phyloP scores from a whole-genome alignment of 2,329 filamentous ascomycete genomes.

The Fusarium algeriense region DNA sequence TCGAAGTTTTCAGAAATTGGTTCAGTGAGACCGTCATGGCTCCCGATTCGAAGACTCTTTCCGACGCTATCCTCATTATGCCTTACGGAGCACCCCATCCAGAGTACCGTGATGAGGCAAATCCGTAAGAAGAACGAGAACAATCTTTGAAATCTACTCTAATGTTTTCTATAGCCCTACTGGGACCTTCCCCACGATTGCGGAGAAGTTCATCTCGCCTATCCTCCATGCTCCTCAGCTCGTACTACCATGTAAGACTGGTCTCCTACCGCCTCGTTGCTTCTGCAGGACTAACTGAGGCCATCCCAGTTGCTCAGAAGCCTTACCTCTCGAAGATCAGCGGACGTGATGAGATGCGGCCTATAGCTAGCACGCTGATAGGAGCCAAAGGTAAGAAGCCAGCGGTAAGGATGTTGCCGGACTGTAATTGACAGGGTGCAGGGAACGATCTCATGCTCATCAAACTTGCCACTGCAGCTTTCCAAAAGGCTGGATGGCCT shows the following conservation, averaged over 20 bases:
- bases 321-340: neutral
- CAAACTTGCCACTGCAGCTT: accelerated
- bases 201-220: neutral
- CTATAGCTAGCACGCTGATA: neutral
- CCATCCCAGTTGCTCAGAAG: neutral
- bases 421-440: too few species aligned
- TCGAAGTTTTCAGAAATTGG: neutral
- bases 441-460: neutral
- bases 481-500: accelerated
- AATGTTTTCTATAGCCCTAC: neutral
- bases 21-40: accelerated
- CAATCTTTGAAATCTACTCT: too few species aligned
- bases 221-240: neutral
- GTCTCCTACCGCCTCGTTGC: too few species aligned
- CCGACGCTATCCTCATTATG: neutral
- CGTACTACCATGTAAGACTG: neutral
- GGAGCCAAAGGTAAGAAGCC: neutral
- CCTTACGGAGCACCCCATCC: neutral
- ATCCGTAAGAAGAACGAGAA: accelerated
- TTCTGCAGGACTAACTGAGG: too few species aligned
- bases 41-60: accelerated
- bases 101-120: neutral
- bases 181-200: neutral
- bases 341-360: accelerated
- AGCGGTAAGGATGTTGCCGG: too few species aligned